phyloP scores from a whole-genome alignment of 176 grass and related monocot genomes.

The Aegilops tauschii region DNA sequence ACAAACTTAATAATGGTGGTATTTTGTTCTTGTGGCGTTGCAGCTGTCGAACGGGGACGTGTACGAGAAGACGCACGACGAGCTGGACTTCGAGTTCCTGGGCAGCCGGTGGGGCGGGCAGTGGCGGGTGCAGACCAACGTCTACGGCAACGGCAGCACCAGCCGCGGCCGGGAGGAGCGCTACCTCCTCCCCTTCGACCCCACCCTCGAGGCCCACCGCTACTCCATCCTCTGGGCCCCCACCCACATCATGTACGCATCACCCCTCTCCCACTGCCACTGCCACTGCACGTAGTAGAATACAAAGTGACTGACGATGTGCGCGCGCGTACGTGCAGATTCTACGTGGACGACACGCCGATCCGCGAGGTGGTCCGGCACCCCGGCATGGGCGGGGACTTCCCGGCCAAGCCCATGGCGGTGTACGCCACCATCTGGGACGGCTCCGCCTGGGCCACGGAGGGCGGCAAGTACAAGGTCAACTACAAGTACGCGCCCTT shows the following conservation, averaged over 20 bases:
- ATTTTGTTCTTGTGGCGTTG: not conserved
- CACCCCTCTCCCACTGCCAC: not conserved
- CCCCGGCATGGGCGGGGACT: slow-evolving; percentile 70
- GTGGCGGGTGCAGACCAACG: slow-evolving; percentile 91
- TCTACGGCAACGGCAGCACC: slow-evolving; percentile 92
- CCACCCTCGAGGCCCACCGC: slow-evolving; percentile 54
- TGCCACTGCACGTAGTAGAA: not conserved
- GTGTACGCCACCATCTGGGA: slow-evolving; percentile 88
- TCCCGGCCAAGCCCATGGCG: slow-evolving; percentile 80
- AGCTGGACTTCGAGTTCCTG: slow-evolving; percentile 93
- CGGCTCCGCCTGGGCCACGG: slow-evolving; percentile 77
- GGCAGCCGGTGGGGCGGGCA: slow-evolving; percentile 73
- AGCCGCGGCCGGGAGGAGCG: slow-evolving; percentile 75
- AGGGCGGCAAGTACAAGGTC: slow-evolving; percentile 74
- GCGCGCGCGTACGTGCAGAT: slow-evolving; percentile 24
- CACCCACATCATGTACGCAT: slow-evolving; percentile 63
- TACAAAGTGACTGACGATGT: not conserved
- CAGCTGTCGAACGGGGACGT: slow-evolving; percentile 87
- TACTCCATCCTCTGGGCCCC: slow-evolving; percentile 75
- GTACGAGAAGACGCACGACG: slow-evolving; percentile 87
- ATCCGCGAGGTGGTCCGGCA: slow-evolving; percentile 68
- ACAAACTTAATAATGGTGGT: not conserved
- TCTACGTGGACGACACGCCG: slow-evolving; percentile 74
- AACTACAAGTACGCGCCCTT: slow-evolving; percentile 90
- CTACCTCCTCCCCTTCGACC: slow-evolving; percentile 89